Conservation (phyloP, 1,284 basidiomycete species). For the Puccinia horiana region DNA sequence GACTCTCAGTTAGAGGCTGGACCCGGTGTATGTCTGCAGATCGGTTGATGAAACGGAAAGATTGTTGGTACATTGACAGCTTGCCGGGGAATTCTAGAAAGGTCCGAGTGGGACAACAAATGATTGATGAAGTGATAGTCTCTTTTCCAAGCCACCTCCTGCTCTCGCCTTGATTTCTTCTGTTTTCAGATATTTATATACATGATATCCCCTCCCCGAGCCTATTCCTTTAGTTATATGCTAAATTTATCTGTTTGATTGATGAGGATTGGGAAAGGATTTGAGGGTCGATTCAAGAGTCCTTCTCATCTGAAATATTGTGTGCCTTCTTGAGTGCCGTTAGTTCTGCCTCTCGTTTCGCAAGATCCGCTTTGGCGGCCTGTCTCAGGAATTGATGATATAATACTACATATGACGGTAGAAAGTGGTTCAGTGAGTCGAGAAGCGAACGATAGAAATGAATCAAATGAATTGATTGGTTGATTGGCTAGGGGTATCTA, state of each 20-base stretch:
- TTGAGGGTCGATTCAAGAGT: neutral
- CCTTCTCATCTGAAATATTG: conserved; percentile 57
- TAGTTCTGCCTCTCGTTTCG: conserved; percentile 86
- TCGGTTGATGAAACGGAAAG: no score
- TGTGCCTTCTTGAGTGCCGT: conserved; percentile 79
- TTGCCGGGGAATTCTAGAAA: neutral
- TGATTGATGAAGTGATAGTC: neutral
- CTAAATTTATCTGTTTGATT: neutral
- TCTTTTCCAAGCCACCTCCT: neutral
- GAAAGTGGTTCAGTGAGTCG: neutral
- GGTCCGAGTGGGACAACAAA: neutral
- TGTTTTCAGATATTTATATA: neutral
- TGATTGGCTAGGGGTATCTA: no score
- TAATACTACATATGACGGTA: conserved; percentile 67
- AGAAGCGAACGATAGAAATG: neutral
- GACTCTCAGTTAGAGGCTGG: no score
- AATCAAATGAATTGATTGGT: neutral
- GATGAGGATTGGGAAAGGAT: neutral
- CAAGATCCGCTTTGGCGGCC: conserved; percentile 89
- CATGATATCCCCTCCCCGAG: no score
- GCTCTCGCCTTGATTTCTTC: neutral
- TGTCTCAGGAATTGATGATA: conserved; percentile 97
- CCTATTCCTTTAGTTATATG: no score
- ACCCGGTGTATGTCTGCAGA: no score
- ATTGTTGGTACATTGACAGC: no score